phyloP scores from a whole-genome alignment of 2,329 filamentous ascomycete species.

The Xylariaceae sp. region DNA sequence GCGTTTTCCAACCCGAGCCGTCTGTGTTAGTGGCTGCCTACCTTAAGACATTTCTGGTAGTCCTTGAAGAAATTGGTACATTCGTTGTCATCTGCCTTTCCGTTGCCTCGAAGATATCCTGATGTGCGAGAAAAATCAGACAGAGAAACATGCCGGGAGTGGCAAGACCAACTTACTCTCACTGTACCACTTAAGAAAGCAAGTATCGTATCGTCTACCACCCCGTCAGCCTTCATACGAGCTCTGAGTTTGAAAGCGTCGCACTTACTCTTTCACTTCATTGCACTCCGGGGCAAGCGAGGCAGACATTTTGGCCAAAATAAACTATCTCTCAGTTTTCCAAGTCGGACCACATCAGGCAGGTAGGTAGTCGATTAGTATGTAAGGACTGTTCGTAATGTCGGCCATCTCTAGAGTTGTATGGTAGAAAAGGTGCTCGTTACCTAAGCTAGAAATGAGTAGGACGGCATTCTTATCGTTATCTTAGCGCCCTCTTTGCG shows the following conservation, averaged over 20 bases:
- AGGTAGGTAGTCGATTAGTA: background rate
- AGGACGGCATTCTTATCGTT: constrained; percentile 13
- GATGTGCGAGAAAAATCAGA: constrained; percentile 12
- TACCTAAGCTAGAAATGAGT: background rate
- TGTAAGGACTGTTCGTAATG: constrained; percentile 1
- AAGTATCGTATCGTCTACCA: constrained; percentile 88
- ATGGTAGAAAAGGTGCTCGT: too few species aligned
- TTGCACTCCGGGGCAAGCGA: constrained; percentile 95
- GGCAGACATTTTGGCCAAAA: constrained; percentile 70
- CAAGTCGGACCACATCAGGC: background rate
- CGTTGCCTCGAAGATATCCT: constrained; percentile 90
- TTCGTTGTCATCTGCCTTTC: constrained; percentile 75
- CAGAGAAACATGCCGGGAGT: constrained; percentile 21
- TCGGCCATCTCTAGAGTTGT: background rate
- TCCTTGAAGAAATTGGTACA: constrained; percentile 84
- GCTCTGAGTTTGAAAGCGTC: constrained; percentile 6
- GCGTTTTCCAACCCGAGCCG: background rate
- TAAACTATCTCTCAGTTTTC: background rate
- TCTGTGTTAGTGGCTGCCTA: constrained; percentile 48
- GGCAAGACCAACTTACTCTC: constrained; percentile 69
- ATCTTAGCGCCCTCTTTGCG: constrained; percentile 12
- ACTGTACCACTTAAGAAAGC: constrained; percentile 99
- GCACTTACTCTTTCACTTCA: constrained; percentile 86
- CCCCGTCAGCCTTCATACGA: constrained; percentile 9
- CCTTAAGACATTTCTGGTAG: constrained; percentile 84